Conservation (phyloP, 2,329 filamentous ascomycete species). For the Cryphonectria naterciae region DNA sequence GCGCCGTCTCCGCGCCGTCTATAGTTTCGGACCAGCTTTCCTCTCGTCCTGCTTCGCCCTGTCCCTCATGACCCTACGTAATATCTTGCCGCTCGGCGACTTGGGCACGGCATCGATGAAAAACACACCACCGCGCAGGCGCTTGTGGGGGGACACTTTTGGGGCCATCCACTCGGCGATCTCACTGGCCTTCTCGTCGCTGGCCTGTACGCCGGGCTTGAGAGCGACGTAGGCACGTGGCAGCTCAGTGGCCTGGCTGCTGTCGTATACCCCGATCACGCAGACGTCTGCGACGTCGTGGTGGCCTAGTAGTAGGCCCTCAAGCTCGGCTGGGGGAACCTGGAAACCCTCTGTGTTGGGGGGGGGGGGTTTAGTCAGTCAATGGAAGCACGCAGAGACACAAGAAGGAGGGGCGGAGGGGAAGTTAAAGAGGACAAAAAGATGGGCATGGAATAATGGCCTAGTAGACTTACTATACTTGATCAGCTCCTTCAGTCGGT, state of each 20-base stretch:
- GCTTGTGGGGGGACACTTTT: constrained; percentile 59
- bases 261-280: constrained; percentile 65
- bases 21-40: constrained; percentile 46
- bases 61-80: constrained; percentile 49
- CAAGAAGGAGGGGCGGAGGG: too few relatives aligned
- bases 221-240: constrained; percentile 68
- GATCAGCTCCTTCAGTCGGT: constrained; percentile 75
- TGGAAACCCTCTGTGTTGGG: constrained; percentile 70
- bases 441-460: neutral
- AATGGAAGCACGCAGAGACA: neutral
- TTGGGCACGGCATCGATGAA: constrained; percentile 74
- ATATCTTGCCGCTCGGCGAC: constrained; percentile 61
- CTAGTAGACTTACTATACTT: constrained; percentile 54
- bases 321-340: constrained; percentile 70
- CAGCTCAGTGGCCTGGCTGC: constrained; percentile 66
- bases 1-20: constrained; percentile 11
- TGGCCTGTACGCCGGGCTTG: constrained; percentile 42
- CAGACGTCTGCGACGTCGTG: constrained; percentile 59
- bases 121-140: constrained; percentile 70
- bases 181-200: constrained; percentile 44
- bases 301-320: constrained; percentile 49
- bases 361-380: constrained; percentile 34
- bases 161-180: constrained; percentile 43
- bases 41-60: constrained; percentile 43
- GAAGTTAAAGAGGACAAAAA: too few relatives aligned